Conservation (phyloP, 805 yeast species). For the Danielia reshetovae region DNA sequence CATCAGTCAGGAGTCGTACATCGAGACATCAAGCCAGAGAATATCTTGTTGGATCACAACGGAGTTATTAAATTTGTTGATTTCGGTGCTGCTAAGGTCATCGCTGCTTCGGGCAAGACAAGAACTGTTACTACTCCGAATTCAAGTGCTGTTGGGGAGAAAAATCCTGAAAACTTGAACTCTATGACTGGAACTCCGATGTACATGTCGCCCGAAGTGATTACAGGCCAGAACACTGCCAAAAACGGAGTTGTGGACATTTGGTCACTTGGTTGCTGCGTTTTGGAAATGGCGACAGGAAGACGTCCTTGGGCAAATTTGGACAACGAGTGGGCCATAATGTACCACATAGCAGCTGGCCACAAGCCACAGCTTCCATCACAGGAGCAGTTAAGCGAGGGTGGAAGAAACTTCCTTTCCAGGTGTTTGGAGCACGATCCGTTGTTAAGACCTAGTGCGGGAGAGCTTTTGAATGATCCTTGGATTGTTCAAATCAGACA, state of each 20-base stretch:
- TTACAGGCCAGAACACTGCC: constrained; percentile 67
- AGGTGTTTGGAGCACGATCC: constrained; percentile 84
- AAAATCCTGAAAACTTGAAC: constrained; percentile 27
- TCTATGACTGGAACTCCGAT: constrained; percentile 91
- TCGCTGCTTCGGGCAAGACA: constrained; percentile 56
- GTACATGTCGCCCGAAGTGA: constrained; percentile 98
- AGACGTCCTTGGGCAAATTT: constrained; percentile 93
- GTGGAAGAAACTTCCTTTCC: constrained; percentile 67
- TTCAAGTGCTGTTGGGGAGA: not conserved
- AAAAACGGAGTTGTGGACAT: constrained; percentile 72
- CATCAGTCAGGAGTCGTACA: constrained; percentile 96
- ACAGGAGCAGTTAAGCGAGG: constrained; percentile 68
- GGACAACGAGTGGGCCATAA: constrained; percentile 97
- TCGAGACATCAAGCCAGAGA: constrained; percentile 94
- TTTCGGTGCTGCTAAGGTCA: constrained; percentile 95
- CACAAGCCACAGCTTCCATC: constrained; percentile 84
- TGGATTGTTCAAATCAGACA: constrained; percentile 77
- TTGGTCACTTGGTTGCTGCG: constrained; percentile 97
- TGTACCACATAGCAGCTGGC: constrained; percentile 97
- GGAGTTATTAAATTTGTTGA: constrained; percentile 95
- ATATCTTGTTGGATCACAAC: constrained; percentile 81
- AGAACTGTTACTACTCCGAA: constrained; percentile 13
- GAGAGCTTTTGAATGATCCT: constrained; percentile 80
- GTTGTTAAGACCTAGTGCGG: constrained; percentile 72
- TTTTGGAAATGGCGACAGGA: constrained; percentile 95